phyloP scores from a whole-genome alignment of 140 eudicot species.

The Senecio squalidus region DNA sequence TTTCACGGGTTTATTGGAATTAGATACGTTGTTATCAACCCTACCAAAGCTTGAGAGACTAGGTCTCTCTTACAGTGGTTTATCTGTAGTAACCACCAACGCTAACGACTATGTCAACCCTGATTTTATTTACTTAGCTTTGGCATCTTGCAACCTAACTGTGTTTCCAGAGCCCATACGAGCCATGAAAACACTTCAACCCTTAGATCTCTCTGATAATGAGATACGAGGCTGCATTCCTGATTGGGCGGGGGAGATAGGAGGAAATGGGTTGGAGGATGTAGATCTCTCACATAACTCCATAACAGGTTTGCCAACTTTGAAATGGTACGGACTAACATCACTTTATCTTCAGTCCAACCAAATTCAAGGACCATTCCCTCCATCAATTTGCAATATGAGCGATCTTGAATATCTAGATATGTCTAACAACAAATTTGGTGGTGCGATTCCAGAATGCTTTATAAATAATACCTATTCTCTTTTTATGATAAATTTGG shows the following conservation, averaged over 20 bases:
- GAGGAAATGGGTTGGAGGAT: neutral
- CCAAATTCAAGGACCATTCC: neutral
- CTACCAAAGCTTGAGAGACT: neutral
- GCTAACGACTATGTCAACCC: neutral
- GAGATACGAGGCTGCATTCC: neutral
- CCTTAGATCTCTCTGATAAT: neutral
- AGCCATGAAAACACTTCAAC: neutral
- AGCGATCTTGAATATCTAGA: neutral
- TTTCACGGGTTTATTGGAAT: neutral
- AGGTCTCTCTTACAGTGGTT: neutral
- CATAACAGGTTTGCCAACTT: neutral
- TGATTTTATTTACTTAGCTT: neutral
- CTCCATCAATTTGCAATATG: conserved; percentile 13
- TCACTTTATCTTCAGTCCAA: neutral
- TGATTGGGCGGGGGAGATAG: neutral
- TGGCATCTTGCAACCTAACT: neutral
- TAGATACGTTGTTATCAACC: neutral
- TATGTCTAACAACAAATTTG: conserved; percentile 20
- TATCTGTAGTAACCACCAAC: neutral
- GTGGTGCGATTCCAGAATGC: conserved; percentile 25
- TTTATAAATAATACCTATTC: neutral
- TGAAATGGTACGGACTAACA: neutral
- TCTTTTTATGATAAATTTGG: conserved; percentile 10
- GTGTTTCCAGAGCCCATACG: neutral
- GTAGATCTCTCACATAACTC: neutral